Base-by-base conservation (phyloP, 768 basidiomycete genomes). In the Mycena chlorophos region DNA sequence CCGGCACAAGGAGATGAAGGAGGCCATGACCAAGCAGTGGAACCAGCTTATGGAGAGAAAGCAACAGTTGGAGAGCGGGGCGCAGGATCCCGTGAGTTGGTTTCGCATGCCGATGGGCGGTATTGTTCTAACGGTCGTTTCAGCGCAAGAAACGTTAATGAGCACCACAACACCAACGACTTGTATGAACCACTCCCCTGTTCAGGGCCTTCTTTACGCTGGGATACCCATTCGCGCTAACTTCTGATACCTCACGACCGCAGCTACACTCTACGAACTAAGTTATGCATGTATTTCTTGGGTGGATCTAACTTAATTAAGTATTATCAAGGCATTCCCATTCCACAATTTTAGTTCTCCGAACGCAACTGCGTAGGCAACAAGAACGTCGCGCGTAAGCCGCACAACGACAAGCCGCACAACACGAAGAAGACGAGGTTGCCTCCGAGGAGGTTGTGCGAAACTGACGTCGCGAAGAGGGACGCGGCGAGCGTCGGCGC, bases 1-100 rank as follows among this genome's bases (percentile, higher is more conserved):
- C 51, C 87, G 96, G 58, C 97, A 99, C 80, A 88, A 91, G 72
- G 97, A 99, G 73, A 98, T 99, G 94, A 99, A 98, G 79, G 97
- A 99, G 61, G 90, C 94, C 16, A 77, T 98, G 63, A 96, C 95
- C 77, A 97, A 95, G 77, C 96, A 98, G 71, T 85, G 95, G 64
- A 63, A 75, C 54, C 94, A 98, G 65, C 81, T 99, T 61, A 94
- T 97, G 75, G 95, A 98, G 68, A 98, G 96, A 86, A 97, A 96
- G 84, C 81, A 90, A 75, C 86, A 87, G 67, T 83, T 98, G 69
- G 95, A 97, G 76, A 88, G 84, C 62, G 94, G 94, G 8, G 19
- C 27, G 13, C 40, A 19, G 20, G 39, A 52, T 26, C 16, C 27
- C 8, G 27, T 29, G 16, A 29, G 38, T 27, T n/a, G 17, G 13